Evolutionary conservation across 768 basidiomycete species (phyloP).

Genomic region (Lactifluus piperatus): DNA sequence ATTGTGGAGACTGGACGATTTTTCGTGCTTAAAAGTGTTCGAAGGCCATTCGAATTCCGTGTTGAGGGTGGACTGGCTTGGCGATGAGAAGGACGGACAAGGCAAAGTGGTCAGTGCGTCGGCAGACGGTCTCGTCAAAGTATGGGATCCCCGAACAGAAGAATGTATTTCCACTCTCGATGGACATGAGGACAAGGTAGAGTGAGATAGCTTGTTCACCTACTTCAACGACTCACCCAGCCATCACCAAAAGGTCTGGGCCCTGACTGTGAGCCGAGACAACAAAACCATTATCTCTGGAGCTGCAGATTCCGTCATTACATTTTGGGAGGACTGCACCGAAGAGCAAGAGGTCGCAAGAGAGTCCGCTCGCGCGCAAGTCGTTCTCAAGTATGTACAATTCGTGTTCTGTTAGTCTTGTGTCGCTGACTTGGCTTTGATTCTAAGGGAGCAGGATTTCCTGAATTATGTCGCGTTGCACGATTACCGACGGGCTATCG

Average conservation of each 20-base stretch:
- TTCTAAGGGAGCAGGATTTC: slow-evolving; percentile 89
- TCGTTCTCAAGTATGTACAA: slow-evolving; percentile 67
- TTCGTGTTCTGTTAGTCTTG: neutral
- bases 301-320: slow-evolving; percentile 92
- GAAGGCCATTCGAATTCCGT: slow-evolving; percentile 99
- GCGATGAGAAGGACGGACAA: slow-evolving; percentile 41
- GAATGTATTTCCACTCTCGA: slow-evolving; percentile 85
- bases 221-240: neutral
- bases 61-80: slow-evolving; percentile 84
- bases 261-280: slow-evolving; percentile 73
- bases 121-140: slow-evolving; percentile 90
- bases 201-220: slow-evolving; percentile 20
- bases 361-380: slow-evolving; percentile 58
- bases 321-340: slow-evolving; percentile 94
- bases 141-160: slow-evolving; percentile 90
- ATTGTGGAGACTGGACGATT: slow-evolving; percentile 91
- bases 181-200: slow-evolving; percentile 96
- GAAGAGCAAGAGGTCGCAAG: slow-evolving; percentile 72
- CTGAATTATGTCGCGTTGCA: slow-evolving; percentile 79
- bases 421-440: neutral
- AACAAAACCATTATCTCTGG: slow-evolving; percentile 85
- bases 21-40: slow-evolving; percentile 89
- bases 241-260: slow-evolving; percentile 74
- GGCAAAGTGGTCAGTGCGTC: slow-evolving; percentile 79
- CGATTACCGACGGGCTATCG: slow-evolving; percentile 86